Evolutionary conservation across 352 stramenopile species (phyloP), one percentile per base, ranked within the genome.

Genomic region (Pythium monospermum): DNA sequence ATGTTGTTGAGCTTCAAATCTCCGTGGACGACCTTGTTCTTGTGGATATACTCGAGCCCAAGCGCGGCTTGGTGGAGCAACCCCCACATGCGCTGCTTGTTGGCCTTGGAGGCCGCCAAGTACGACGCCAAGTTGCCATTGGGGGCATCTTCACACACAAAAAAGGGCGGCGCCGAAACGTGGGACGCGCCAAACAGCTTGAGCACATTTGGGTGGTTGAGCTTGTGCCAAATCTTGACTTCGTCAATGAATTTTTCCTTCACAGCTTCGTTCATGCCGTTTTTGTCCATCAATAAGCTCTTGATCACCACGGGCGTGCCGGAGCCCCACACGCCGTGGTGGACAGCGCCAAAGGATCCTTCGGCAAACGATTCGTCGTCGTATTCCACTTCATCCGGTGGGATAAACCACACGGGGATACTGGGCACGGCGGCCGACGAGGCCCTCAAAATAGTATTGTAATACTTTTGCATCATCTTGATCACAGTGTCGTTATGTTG

Each of bases 1-100:
- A 84, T 49, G n/a, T 79, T 61, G 15, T 64, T 66, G 26, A 89
- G 94, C 63, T 97, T 98, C 43, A 75, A 44, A 15, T 72, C 40
- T 1, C 62, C 54, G 4, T 79, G 68, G 28, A 77, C 42, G 11
- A 81, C 58, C 1, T 49, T 23, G 13, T 51, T 49, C 7, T 60
- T 57, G 25, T 84, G 70, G 4, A 84, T 63, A 38, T 59, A 73
- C 11, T 59, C 35, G 12, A 83, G 21, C 4, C 64, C 68, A 12
- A 71, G 56, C 3, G 57, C 57, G 11, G 63, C 60, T 26, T 77
- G 57, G 22, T 61, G 42, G 5, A 77, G 46, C 30, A 68, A 71
- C 7, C 54, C 48, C 56, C 71, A 74, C 0, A 67, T 37, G 22
- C 36, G 36, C 19, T 23, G 36, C 31, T 15, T 32, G 11, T 38